Percentiles rank a stretch among this genome's conserved stretches.
Conservation (phyloP, 2,329 filamentous ascomycete genomes). For the Clarireedia sp. region DNA sequence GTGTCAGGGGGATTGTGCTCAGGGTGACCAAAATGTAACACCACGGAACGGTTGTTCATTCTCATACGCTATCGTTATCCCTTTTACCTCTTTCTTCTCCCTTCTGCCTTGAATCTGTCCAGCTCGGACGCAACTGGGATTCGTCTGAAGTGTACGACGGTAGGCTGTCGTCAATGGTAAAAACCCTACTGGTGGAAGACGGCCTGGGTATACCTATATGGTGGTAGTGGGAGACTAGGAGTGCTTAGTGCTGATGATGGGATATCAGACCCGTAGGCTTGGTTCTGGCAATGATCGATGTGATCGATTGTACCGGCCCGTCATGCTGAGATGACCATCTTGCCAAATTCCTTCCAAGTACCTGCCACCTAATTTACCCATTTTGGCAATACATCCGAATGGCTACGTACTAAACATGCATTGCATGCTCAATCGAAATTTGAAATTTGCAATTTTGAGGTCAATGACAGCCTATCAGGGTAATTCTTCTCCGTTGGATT, state of each 20-base stretch:
- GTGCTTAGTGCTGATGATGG: neutral
- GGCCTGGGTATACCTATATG: neutral
- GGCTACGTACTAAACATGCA: neutral
- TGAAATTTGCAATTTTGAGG: neutral
- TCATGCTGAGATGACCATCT: neutral
- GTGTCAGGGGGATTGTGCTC: too few relatives aligned
- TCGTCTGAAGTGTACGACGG: too few relatives aligned
- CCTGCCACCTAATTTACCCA: slow-evolving; percentile 5
- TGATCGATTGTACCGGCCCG: slow-evolving; percentile 3
- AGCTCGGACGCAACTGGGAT: too few relatives aligned
- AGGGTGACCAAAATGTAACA: too few relatives aligned
- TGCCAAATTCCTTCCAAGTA: neutral
- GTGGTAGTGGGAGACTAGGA: too few relatives aligned
- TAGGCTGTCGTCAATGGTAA: too few relatives aligned
- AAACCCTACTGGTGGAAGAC: too few relatives aligned
- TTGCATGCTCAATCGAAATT: too few relatives aligned
- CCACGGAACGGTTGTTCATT: too few relatives aligned
- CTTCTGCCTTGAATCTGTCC: too few relatives aligned
- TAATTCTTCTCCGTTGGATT: neutral
- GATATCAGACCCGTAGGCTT: slow-evolving; percentile 2
- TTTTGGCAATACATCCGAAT: neutral
- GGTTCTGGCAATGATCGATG: slow-evolving; percentile 1
- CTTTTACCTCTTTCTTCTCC: too few relatives aligned
- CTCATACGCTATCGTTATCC: too few relatives aligned
- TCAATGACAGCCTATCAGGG: neutral